These are phyloP conservation scores for Agaricus subrufescens DNA, from an alignment of 768 basidiomycete species.

Conservation along the genomic window DNA sequence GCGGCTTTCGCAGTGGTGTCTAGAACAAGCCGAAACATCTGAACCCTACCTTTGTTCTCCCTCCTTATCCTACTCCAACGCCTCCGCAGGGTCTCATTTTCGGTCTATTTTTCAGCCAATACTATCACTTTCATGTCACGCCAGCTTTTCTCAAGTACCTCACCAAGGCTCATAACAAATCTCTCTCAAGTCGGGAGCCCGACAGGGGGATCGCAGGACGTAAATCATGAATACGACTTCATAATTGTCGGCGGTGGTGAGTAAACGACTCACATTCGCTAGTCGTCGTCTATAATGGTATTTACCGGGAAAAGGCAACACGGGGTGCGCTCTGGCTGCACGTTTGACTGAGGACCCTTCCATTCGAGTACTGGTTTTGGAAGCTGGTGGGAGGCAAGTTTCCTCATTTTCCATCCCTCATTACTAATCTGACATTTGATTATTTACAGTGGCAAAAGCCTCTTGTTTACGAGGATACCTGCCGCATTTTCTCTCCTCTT, in stretches of 20 bases:
- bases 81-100: slow-evolving; percentile 7
- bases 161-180: slow-evolving; percentile 19
- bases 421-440: too few relatives aligned
- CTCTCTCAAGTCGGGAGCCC: slow-evolving; percentile 18
- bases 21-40: too few relatives aligned
- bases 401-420: not conserved
- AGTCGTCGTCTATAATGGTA: not conserved
- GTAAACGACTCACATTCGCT: not conserved
- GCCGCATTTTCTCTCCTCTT: slow-evolving; percentile 35
- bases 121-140: slow-evolving; percentile 18
- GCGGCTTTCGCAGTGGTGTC: too few relatives aligned
- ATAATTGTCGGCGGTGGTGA: slow-evolving; percentile 54
- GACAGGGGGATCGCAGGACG: not conserved
- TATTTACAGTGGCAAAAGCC: slow-evolving; percentile 33
- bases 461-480: slow-evolving; percentile 37
- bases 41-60: slow-evolving; percentile 6
- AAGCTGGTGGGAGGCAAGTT: slow-evolving; percentile 54
- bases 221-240: slow-evolving; percentile 37
- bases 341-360: slow-evolving; percentile 50
- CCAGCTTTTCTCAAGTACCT: slow-evolving; percentile 15
- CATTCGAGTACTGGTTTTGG: slow-evolving; percentile 49
- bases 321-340: slow-evolving; percentile 57
- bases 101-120: slow-evolving; percentile 15
- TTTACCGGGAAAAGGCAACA: slow-evolving; percentile 36
- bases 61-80: not conserved